Evolutionary conservation across 1,284 basidiomycete genomes (phyloP).

Genomic region (Pyrrhoderma lamaoense): DNA sequence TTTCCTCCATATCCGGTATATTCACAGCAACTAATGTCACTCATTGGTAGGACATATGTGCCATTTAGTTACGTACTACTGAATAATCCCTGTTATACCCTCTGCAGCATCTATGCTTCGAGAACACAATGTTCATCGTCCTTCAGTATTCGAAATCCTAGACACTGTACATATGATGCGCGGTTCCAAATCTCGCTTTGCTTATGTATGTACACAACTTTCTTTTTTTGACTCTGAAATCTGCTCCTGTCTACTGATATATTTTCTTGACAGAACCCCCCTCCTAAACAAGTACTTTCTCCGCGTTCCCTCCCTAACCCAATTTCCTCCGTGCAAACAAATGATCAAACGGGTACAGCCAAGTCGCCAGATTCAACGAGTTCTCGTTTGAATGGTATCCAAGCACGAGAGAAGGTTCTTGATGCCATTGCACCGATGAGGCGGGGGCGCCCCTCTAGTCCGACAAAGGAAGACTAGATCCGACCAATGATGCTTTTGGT

Average conservation of each 20-base stretch:
- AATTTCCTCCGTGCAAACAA: constrained; percentile 5
- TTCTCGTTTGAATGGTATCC: constrained; percentile 41
- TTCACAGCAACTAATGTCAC: constrained; percentile 74
- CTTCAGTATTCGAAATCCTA: constrained; percentile 76
- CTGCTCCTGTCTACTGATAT: constrained; percentile 42
- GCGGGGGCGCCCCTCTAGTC: constrained; percentile 54
- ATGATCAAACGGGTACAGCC: constrained; percentile 1
- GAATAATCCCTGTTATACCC: constrained; percentile 8
- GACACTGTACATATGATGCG: constrained; percentile 72
- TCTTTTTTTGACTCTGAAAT: constrained; percentile 22
- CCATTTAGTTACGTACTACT: too few species aligned
- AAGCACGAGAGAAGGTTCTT: constrained; percentile 64
- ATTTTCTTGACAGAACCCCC: constrained; percentile 27
- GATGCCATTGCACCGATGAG: constrained; percentile 75
- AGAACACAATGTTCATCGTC: constrained; percentile 78
- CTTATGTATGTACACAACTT: constrained; percentile 41
- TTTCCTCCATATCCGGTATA: constrained; percentile 92
- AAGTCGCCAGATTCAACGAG: neutral
- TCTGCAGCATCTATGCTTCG: constrained; percentile 75
- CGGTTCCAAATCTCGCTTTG: constrained; percentile 73
- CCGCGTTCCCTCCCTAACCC: constrained; percentile 6
- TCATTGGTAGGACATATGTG: constrained; percentile 86
- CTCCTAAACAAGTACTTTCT: constrained; percentile 14
- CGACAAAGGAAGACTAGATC: constrained; percentile 28
- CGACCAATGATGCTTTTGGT: constrained; percentile 10